phyloP scores from a whole-genome alignment of 257 asterid genomes.

The Schizonepeta tenuifolia region DNA sequence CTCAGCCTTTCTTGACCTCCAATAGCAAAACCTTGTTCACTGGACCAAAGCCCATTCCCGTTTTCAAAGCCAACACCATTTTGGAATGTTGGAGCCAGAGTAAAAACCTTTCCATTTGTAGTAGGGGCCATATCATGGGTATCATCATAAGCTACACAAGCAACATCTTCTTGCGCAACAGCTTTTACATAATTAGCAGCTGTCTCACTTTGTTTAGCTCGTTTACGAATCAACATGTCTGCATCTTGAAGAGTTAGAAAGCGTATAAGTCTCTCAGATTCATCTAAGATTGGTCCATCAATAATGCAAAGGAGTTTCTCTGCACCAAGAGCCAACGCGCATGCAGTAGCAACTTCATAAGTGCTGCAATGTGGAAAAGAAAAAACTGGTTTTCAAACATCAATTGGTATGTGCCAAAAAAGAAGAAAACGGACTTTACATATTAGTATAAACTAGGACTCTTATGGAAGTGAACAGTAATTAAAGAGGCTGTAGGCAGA shows the following conservation, averaged over 20 bases:
- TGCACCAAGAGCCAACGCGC: conserved; percentile 92
- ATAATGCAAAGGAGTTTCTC: conserved; percentile 94
- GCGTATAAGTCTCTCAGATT: conserved; percentile 69
- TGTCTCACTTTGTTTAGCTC: conserved; percentile 87
- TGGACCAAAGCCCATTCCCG: conserved; percentile 88
- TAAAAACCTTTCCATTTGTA: conserved; percentile 48
- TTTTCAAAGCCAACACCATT: conserved; percentile 96
- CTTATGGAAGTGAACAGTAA: not conserved
- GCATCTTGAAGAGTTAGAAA: conserved; percentile 94
- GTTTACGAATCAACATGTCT: conserved; percentile 73
- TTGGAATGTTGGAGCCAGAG: conserved; percentile 68
- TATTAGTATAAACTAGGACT: not conserved
- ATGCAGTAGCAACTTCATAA: conserved; percentile 98
- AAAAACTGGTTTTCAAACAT: conserved; percentile 2
- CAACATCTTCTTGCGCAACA: conserved; percentile 64
- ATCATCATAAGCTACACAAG: conserved; percentile 39
- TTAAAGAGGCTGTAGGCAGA: not conserved
- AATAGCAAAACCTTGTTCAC: conserved; percentile 91
- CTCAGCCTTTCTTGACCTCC: conserved; percentile 96
- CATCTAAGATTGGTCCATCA: conserved; percentile 94
- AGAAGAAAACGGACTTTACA: not conserved
- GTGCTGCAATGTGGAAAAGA: conserved; percentile 64
- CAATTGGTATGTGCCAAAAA: not conserved
- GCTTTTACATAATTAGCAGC: conserved; percentile 97
- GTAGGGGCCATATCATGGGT: conserved; percentile 40